Evolutionary conservation across 176 grass and related monocot species (phyloP), one percentile per base, ranked within the genome.

Genomic region (Luzula sylvatica): DNA sequence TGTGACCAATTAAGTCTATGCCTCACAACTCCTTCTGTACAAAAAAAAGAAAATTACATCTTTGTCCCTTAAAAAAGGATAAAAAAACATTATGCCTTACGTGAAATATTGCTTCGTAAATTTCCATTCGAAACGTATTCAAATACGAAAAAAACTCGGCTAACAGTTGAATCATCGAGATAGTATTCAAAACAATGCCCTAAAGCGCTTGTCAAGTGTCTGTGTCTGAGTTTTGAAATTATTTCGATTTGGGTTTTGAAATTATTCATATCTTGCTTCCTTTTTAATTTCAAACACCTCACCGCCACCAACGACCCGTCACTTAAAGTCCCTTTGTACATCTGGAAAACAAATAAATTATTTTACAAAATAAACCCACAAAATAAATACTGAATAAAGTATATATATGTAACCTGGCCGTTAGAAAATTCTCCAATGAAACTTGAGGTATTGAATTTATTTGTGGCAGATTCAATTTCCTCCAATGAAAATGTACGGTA

Each of bases 121-220:
- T 66, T 89, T 69, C 90, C 84, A 11, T 86, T 82, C 27, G 82
- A 72, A 11, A 80, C 66, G 11, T 88, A 86, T 56, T 89, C 84
- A 13, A 96, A 96, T 18, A 96, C 63, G 12, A 89, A 70, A 52
- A 88, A 96, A 46, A 96, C 22, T 44, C 83, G 73, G 26, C 64
- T 89, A 11, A 96, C 44, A 3, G 80, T 86, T 18, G 90, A 96
- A 30, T 79, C 74, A 2, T 86, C 71, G 15, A 86, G 68, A 62
- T 86, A 67, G n/a, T 96, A 89, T 20, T 96, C 80, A 20, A 89
- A 89, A 69, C 77, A 96, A 58, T 96, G 90, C 3, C 90, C 90
- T 38, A 96, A 73, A 38, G 81, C 63, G 4, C 90, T 95, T 64
- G 79, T 72, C 67, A 95, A 32, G 50, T 95, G 75, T 18, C 78